A percentile compares a stretch with the other conserved stretches of the same genome.
phyloP scores from a whole-genome alignment of 2,329 filamentous ascomycete genomes.

The Lecanicillium sp. region DNA sequence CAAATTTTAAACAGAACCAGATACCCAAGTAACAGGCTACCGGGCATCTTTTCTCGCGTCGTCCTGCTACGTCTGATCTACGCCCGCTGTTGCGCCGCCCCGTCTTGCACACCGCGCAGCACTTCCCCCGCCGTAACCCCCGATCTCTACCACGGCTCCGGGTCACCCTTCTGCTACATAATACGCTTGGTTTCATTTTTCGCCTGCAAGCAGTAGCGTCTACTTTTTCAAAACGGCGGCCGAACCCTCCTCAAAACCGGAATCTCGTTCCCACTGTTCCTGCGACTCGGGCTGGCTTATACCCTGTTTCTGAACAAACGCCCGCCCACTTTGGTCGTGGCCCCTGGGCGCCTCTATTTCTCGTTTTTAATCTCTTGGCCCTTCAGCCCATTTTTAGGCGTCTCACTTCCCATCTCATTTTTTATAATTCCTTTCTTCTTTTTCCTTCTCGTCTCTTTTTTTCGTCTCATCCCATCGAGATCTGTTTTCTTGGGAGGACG shows the following conservation, averaged over 20 bases:
- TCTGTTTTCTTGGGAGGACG: slow-evolving; percentile 10
- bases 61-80: slow-evolving; percentile 18
- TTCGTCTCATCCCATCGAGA: slow-evolving; percentile 5
- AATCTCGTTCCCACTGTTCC: slow-evolving; percentile 6
- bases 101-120: no score
- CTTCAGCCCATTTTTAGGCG: slow-evolving; percentile 7
- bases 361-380: no score
- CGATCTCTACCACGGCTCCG: no score
- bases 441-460: slow-evolving; percentile 15
- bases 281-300: slow-evolving; percentile 6
- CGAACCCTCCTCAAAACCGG: slow-evolving; percentile 1
- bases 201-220: no score
- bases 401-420: slow-evolving; percentile 2
- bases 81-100: no score
- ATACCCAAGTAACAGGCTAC: no score
- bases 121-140: no score
- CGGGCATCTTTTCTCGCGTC: no score
- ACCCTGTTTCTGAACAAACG: slow-evolving; percentile 2
- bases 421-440: slow-evolving; percentile 9
- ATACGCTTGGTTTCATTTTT: no score
- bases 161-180: no score
- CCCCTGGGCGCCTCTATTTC: slow-evolving; percentile 6
- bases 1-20: no score
- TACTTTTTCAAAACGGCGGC: no score
- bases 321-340: background rate